A percentile compares a stretch with the other conserved stretches of the same genome.
Evolutionary conservation across 495 filamentous ascomycete genomes (phyloP).

Genomic region (Cladorrhinum samala): DNA sequence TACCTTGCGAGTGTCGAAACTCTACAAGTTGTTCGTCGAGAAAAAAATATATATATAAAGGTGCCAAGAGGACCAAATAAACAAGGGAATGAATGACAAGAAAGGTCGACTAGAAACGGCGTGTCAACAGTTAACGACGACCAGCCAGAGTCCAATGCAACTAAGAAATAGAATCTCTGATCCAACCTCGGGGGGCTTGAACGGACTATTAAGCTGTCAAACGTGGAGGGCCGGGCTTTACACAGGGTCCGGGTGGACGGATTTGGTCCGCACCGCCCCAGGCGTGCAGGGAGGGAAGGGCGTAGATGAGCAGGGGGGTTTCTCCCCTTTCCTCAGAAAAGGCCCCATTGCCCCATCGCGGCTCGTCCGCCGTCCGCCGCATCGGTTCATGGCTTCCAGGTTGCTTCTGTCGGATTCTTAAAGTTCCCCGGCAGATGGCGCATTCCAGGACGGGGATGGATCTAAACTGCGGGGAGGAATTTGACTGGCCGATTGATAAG

Average conservation of each 20-base stretch:
- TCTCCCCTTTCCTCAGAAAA: no score
- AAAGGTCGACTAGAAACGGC: background rate
- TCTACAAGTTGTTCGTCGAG: background rate
- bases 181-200: background rate
- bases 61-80: background rate
- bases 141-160: background rate
- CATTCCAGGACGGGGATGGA: no score
- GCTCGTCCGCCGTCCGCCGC: no score
- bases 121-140: background rate
- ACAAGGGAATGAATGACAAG: constrained; percentile 12
- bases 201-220: constrained; percentile 5
- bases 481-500: no score
- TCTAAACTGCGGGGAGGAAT: no score
- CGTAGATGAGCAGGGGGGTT: background rate
- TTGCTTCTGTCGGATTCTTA: no score
- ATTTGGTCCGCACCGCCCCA: constrained; percentile 4
- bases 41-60: background rate
- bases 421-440: no score
- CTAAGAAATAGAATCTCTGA: background rate
- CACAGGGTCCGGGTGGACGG: constrained; percentile 17
- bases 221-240: constrained; percentile 14
- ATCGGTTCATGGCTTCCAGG: no score
- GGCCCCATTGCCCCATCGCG: no score
- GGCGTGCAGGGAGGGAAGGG: background rate
- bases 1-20: background rate